phyloP scores from a whole-genome alignment of 331 rosid species.

The Cydonia oblonga region DNA sequence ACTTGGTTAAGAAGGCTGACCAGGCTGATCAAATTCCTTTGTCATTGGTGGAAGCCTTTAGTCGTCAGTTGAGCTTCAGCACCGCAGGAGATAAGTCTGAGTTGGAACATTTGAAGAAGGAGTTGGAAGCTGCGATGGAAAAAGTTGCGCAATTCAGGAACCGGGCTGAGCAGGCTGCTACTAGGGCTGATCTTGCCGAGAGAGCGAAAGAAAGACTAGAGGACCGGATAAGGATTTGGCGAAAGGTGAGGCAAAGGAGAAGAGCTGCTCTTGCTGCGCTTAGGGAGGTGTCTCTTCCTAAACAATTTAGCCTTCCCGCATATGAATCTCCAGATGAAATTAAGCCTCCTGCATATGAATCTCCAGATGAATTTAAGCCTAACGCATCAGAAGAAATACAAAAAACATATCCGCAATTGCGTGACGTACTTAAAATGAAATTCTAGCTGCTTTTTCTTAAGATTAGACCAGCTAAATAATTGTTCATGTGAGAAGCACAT shows the following conservation, averaged over 20 bases:
- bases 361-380: conserved; percentile 8
- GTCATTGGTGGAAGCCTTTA: conserved; percentile 4
- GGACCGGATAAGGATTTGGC: conserved; percentile 42
- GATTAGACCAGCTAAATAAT: not conserved
- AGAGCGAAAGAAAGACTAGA: conserved; percentile 55
- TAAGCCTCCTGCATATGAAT: conserved; percentile 19
- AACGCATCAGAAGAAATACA: conserved; percentile 14
- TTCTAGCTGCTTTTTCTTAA: conserved; percentile 11
- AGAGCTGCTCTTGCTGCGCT: conserved; percentile 57
- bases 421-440: conserved; percentile 59
- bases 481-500: not conserved
- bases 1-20: conserved; percentile 15
- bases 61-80: not conserved
- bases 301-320: conserved; percentile 20
- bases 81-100: not conserved
- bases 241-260: conserved; percentile 41
- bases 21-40: conserved; percentile 11
- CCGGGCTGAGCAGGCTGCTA: conserved; percentile 61
- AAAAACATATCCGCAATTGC: conserved; percentile 31
- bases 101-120: conserved; percentile 42
- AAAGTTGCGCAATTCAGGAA: conserved; percentile 50
- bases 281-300: conserved; percentile 37
- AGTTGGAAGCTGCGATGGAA: conserved; percentile 35
- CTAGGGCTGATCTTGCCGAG: conserved; percentile 75
- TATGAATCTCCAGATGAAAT: conserved; percentile 19